These are phyloP conservation scores for Wickerhamiella occidentalis DNA, from an alignment of 805 yeast species.

Conservation along the genomic window DNA sequence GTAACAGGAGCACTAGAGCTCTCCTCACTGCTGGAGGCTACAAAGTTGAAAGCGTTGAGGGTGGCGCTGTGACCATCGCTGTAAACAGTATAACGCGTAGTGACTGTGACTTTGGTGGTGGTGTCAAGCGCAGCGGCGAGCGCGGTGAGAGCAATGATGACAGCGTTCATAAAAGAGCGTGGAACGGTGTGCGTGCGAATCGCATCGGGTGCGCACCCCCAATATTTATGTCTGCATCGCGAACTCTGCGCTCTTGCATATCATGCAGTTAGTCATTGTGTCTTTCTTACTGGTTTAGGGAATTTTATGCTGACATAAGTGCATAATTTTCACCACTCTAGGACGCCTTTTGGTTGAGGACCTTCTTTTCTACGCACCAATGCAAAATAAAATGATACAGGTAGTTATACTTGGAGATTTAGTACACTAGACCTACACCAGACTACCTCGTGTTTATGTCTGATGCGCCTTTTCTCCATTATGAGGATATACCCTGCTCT, in stretches of 20 bases:
- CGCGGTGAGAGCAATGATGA: neutral
- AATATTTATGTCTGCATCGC: neutral
- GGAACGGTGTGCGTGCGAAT: neutral
- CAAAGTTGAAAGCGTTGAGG: neutral
- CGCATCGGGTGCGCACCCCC: neutral
- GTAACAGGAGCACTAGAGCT: neutral
- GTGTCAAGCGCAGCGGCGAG: constrained; percentile 5
- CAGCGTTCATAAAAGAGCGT: constrained; percentile 10
- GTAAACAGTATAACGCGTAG: constrained; percentile 10
- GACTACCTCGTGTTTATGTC: too few species aligned
- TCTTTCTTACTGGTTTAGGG: constrained; percentile 1
- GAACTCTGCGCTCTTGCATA: neutral
- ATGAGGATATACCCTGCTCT: neutral
- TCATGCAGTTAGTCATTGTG: constrained; percentile 5
- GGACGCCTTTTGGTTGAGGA: neutral
- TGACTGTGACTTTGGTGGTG: constrained; percentile 3
- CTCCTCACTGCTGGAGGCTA: neutral
- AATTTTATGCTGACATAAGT: neutral
- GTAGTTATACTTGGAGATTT: too few species aligned
- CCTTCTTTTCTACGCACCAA: too few species aligned
- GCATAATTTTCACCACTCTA: neutral
- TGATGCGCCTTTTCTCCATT: neutral
- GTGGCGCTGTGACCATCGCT: constrained; percentile 2
- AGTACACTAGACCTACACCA: too few species aligned
- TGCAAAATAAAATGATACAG: too few species aligned